Evolutionary conservation across 306 rosid species (phyloP), one percentile per base, ranked within the genome.

Genomic region (Acacia crassicarpa): DNA sequence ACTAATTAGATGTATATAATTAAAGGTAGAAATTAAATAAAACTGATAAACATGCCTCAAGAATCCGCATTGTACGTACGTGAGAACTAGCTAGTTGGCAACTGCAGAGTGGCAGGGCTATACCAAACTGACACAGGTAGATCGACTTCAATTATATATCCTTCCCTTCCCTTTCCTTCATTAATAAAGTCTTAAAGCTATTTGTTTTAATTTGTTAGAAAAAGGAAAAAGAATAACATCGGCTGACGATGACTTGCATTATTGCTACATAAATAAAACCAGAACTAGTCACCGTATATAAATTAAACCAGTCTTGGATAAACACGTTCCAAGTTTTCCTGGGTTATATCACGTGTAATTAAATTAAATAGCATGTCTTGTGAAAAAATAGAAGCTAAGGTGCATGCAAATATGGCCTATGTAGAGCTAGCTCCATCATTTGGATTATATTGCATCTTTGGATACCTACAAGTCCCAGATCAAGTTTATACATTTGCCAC

Each of bases 381-480:
- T n/a, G n/a, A 56, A 56, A 19, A 17, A 53, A 16, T 4, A 53
- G 22, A 54, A 20, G 23, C 27, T n/a, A n/a, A 56, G 62, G 62
- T 20, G 27, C 11, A 15, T 20, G 27, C 23, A 56, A 8, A 1
- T 56, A n/a, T 56, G n/a, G 62, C 27, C 13, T 7, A 20, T 56
- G 6, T 53, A 53, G n/a, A 56, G 62, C 12, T 56, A n/a, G 25
- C 27, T 56, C 19, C 43, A 30, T 46, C 62, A 25, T 72, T 46
- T 14, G 61, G 41, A 32, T 48, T 7, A 15, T 19, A 27, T 59
- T 70, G 6, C 62, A 38, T 43, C 45, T 45, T 53, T 59, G 8
- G 30, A 59, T 46, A 71, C 27, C 35, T 33, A 23, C 46, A 38
- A 77, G 71, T 41, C 15, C 27, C 78, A 71, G 79, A 77, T 72